These are phyloP conservation scores for Clavariopsis aquatica DNA, from an alignment of 495 filamentous ascomycete species.

Conservation along the genomic window DNA sequence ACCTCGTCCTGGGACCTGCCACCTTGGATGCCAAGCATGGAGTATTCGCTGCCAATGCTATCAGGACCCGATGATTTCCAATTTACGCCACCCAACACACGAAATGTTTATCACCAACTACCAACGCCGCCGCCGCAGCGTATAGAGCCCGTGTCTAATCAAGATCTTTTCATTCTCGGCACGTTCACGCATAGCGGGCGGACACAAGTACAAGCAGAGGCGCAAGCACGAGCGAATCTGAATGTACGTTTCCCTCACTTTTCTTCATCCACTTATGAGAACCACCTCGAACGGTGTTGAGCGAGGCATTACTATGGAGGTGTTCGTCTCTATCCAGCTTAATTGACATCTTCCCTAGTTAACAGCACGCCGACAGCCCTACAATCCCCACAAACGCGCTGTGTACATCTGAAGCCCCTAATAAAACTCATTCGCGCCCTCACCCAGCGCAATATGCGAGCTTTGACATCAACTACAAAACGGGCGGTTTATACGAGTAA, in stretches of 20 bases:
- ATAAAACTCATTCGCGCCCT: not conserved
- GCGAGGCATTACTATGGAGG: not conserved
- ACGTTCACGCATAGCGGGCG: slow-evolving; percentile 1
- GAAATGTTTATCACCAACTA: slow-evolving; percentile 12
- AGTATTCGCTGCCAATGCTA: slow-evolving; percentile 6
- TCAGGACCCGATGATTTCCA: not conserved
- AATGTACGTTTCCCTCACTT: not conserved
- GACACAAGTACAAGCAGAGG: not conserved
- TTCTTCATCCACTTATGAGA: not conserved
- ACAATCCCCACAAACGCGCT: not conserved
- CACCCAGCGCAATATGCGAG: not conserved
- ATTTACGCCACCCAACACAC: slow-evolving; percentile 16
- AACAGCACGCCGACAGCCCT: not conserved
- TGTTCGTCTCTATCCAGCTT: not conserved
- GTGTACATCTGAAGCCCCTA: not conserved
- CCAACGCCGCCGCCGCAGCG: slow-evolving; percentile 15
- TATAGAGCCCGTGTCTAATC: not conserved
- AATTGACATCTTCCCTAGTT: not conserved
- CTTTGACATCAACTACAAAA: not conserved
- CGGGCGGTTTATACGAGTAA: slow-evolving; percentile 1
- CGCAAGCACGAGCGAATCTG: not conserved
- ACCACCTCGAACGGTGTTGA: not conserved
- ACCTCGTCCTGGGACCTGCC: slow-evolving; percentile 20
- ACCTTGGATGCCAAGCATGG: slow-evolving; percentile 19
- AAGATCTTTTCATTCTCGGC: slow-evolving; percentile 19